Evolutionary conservation across 768 basidiomycete genomes (phyloP).

Genomic region (Boletus rufocinnamomeus): DNA sequence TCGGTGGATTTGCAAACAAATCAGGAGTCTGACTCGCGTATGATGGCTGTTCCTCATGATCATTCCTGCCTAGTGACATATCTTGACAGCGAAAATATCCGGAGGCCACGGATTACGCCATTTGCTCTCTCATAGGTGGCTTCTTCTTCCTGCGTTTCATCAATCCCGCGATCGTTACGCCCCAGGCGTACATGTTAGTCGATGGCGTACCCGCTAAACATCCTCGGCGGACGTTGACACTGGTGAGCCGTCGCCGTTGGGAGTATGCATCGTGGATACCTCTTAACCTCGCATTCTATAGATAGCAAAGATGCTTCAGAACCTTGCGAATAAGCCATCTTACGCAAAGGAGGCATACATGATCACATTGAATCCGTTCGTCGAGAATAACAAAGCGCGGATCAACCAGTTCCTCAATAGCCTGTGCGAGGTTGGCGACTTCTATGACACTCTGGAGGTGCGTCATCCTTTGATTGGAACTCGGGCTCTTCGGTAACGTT

Average conservation of each 20-base stretch:
- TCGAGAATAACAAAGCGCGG: conserved; percentile 96
- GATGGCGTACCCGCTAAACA: conserved; percentile 98
- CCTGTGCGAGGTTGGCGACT: conserved; percentile 98
- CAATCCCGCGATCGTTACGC: conserved; percentile 98
- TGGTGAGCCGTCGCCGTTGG: conserved; percentile 47
- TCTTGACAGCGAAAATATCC: conserved; percentile 89
- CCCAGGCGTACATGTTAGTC: conserved; percentile 99
- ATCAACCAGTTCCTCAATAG: conserved; percentile 98
- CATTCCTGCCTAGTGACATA: conserved; percentile 13
- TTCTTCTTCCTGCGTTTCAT: conserved; percentile 99
- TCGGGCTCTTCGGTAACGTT: neutral
- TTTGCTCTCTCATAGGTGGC: conserved; percentile 97
- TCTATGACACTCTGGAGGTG: conserved; percentile 98
- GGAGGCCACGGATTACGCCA: conserved; percentile 96
- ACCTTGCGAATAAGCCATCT: conserved; percentile 97
- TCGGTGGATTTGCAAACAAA: conserved; percentile 99
- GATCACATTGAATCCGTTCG: conserved; percentile 98
- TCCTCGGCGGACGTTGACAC: conserved; percentile 91
- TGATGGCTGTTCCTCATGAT: conserved; percentile 25
- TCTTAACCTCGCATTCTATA: conserved; percentile 33
- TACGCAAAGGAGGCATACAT: conserved; percentile 99
- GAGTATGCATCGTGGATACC: neutral
- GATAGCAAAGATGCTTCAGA: conserved; percentile 99
- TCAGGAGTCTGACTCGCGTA: conserved; percentile 92
- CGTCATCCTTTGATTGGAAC: conserved; percentile 18